Evolutionary conservation across 1,284 basidiomycete species (phyloP), one percentile per base, ranked within the genome.

Genomic region (Ustilago shanxiensis): DNA sequence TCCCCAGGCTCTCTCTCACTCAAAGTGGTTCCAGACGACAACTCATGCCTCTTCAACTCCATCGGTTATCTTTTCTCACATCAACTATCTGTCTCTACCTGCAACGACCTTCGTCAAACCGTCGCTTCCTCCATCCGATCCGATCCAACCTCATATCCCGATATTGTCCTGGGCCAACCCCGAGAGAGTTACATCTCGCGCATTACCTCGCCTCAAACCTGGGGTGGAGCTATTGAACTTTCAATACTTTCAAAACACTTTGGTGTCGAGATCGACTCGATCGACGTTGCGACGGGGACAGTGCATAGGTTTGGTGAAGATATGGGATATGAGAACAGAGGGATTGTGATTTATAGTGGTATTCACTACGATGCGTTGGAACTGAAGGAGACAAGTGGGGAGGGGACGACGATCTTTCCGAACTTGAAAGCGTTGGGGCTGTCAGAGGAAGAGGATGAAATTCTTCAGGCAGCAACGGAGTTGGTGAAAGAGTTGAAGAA

Each of bases 291-390:
- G 5, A 71, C 71, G 0, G 79, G 80, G 7, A 69, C 66, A 1
- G 51, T 72, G 13, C 72, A 82, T 47, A 52, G 67, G 1, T 82
- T 80, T 29, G 80, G 80, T 3, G 76, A 82, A 51, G 80, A 72
- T 18, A 51, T 35, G 39, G 62, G 49, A 11, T 78, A 53, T 45
- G 57, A 63, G 7, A 72, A 74, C 24, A 45, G 70, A 2, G 76
- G 56, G 1, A 59, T 75, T 3, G 59, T 82, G 13, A 60, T 79
- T 22, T 80, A 82, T 49, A 73, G 68, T 5, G 80, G 80, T 8
- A 82, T 82, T 20, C 80, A 82, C 57, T 82, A 82, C 73, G 80
- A 82, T 29, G 72, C 72, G 6, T n/a, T 80, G n/a, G 59, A 66
- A 1, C 64, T 78, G n/a, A 49, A 58, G 4, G 58, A 63, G 13